Base-by-base conservation (phyloP, 2,329 filamentous ascomycete species). In the Ambrosiella beaveri region DNA sequence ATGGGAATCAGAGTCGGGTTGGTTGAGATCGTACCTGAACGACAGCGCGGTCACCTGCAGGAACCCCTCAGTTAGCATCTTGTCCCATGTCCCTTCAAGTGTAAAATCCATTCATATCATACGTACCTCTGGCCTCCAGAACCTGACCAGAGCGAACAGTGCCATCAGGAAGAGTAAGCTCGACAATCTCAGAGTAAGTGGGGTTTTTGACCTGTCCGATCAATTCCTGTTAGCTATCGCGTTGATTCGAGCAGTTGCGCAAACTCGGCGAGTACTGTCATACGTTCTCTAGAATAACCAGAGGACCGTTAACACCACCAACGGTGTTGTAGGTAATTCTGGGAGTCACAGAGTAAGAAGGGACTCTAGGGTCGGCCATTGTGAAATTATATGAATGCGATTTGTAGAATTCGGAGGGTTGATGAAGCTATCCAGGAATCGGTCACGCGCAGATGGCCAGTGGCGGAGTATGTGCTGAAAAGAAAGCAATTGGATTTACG, bases 231-330 rank as follows among this genome's bases (percentile, higher is more conserved):
- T 56, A 51, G 38, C 37, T 5, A 36, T 51, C 47, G 19, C 27
- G 47, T 51, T 19, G 17, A 9, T 11, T 7, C 3, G 35, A 35
- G 2, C 8, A 7, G 27, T 3, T 51, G 47, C 47, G 47, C 47
- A 51, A 51, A 12, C 2, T 15, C 15, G 51, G 35, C 2, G 53
- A 36, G 6, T 15, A 11, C 35, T n/a, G 50, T 13, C 61, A 56
- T 71, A 95, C 91, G 80, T 95, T 94, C 71, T 97, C 93, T 65
- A 98, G 81, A 68, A 98, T 91, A 69, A 98, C 93, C 72, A 98
- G 81, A 67, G 93, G 93, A 61, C 93, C 93, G 75, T 98, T 98
- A 73, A 98, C 85, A 76, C 91, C 91, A 68, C 89, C 88, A 69
- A 98, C 89, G 66, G 93, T 98, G 77, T 98, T 98, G 82, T 98